Evolutionary conservation across 2,329 filamentous ascomycete genomes (phyloP).

Genomic region (Cladosporium sp.): DNA sequence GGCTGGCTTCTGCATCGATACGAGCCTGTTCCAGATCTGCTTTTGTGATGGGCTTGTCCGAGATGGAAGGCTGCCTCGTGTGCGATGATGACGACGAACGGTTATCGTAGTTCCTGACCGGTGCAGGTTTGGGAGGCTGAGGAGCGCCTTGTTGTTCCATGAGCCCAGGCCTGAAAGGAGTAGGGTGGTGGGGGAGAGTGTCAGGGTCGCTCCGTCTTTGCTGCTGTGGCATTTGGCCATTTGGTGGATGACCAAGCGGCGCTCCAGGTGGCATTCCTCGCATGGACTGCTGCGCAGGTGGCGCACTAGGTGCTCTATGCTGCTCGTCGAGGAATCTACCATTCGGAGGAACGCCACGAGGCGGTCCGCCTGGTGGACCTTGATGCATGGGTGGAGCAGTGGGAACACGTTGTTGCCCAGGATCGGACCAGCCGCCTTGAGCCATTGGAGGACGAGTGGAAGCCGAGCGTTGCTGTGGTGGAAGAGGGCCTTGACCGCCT

Average conservation of each 20-base stretch:
- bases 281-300: slow-evolving; percentile 18
- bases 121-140: slow-evolving; percentile 42
- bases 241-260: slow-evolving; percentile 21
- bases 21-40: slow-evolving; percentile 73
- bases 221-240: slow-evolving; percentile 11
- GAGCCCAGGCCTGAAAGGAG: slow-evolving; percentile 49
- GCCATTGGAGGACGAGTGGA: slow-evolving; percentile 4
- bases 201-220: slow-evolving; percentile 43
- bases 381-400: slow-evolving; percentile 5
- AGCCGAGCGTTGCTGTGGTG: slow-evolving; percentile 6
- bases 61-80: slow-evolving; percentile 18
- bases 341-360: not conserved
- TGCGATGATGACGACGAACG: slow-evolving; percentile 17
- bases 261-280: slow-evolving; percentile 22
- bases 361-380: not conserved
- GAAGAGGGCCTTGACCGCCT: slow-evolving; percentile 1
- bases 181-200: slow-evolving; percentile 50
- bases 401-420: slow-evolving; percentile 16
- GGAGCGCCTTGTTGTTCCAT: slow-evolving; percentile 31
- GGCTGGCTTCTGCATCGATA: slow-evolving; percentile 61
- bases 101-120: slow-evolving; percentile 48
- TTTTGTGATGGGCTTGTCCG: slow-evolving; percentile 57
- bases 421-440: slow-evolving; percentile 23
- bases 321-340: slow-evolving; percentile 1
- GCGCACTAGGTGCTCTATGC: slow-evolving; percentile 18